These are phyloP conservation scores for Gossypium bickii DNA, from an alignment of 345 rosid species.

Conservation along the genomic window DNA sequence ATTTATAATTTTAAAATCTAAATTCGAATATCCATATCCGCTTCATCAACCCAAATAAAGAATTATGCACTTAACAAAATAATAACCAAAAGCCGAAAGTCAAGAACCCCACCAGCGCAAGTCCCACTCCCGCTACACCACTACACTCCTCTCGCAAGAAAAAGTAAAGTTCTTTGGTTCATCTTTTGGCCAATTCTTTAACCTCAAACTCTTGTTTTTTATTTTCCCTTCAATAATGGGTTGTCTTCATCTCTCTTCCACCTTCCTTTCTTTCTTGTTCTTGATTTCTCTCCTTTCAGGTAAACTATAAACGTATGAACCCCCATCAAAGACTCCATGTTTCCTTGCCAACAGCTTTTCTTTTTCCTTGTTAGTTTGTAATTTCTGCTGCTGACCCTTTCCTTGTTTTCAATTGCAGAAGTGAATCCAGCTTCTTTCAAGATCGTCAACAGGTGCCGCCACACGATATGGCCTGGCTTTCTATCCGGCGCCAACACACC, in stretches of 20 bases:
- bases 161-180: constrained; percentile 28
- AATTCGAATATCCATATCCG: too few species aligned
- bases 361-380: background rate
- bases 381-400: background rate
- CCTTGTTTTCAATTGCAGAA: constrained; percentile 23
- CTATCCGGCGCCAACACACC: constrained; percentile 73
- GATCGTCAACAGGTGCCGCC: constrained; percentile 68
- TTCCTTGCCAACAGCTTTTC: background rate
- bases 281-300: constrained; percentile 35
- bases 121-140: background rate
- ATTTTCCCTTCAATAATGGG: constrained; percentile 22
- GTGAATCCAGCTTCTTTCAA: constrained; percentile 53
- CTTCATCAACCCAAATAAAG: too few species aligned
- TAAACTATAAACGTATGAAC: constrained; percentile 7
- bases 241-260: constrained; percentile 26
- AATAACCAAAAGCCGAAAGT: background rate
- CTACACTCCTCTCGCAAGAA: constrained; percentile 8
- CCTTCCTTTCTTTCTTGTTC: constrained; percentile 19
- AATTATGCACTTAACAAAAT: background rate
- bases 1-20: too few species aligned
- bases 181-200: background rate
- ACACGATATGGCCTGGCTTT: constrained; percentile 74
- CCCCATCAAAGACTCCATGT: background rate
- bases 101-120: background rate
- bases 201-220: background rate